Evolutionary conservation across 2,329 filamentous ascomycete genomes (phyloP), one percentile per base, ranked within the genome.

Genomic region (Dactylellina parvicollis): DNA sequence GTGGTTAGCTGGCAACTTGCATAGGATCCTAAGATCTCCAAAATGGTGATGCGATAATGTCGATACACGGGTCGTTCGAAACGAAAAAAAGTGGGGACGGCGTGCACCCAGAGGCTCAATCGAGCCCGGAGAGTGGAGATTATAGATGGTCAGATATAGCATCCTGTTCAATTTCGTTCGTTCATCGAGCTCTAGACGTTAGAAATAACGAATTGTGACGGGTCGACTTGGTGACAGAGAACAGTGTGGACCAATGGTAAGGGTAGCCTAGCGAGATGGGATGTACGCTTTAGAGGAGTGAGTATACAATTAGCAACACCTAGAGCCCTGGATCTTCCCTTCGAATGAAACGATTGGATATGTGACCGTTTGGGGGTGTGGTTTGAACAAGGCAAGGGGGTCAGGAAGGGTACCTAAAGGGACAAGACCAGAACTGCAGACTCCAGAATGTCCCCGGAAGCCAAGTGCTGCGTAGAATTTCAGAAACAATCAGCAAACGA

Each of bases 281-380:
- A 38, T 30, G 40, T 46, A 4, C 36, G 12, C 30, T 5, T 12
- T 16, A 55, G 30, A 18, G n/a, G 9, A 56, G 52, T 56, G n/a
- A n/a, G n/a, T n/a, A n/a, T n/a, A 56, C 34, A 28, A 28, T 1
- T 42, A 56, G 52, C 30, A 42, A 56, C 52, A 56, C 28, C 22
- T n/a, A 16, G 5, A 52, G 49, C 46, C 42, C 52, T 59, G 24
- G 62, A 59, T 67, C 52, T 12, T 44, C 52, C 28, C 59, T 42
- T 40, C 38, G n/a, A 57, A 56, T 64, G 66, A 71, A 71, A 62
- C 66, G 49, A 71, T 71, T 64, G 66, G 56, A 57, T 64, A 56
- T 57, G 34, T 47, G 44, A 36, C 66, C 34, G 50, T 55, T 64
- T 36, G 66, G 30, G 38, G 30, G n/a, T 10, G 18, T 44, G 34